phyloP scores from a whole-genome alignment of 805 yeast genomes.

The Metschnikowia kunwiensis region DNA sequence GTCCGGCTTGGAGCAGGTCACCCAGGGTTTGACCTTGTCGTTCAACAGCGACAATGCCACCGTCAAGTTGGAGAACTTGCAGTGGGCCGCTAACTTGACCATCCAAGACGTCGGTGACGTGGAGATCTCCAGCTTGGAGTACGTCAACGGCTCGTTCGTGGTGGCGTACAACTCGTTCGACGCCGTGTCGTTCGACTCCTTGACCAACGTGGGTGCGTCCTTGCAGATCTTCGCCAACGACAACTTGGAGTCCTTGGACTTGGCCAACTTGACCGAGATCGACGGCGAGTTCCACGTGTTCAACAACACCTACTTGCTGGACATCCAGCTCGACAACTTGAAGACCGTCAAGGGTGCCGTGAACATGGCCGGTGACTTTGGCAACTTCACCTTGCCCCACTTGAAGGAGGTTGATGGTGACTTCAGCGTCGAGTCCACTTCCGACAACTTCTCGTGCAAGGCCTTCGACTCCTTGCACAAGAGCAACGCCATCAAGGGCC shows the following conservation, averaged over 20 bases:
- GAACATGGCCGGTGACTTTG: constrained; percentile 35
- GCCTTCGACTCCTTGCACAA: constrained; percentile 33
- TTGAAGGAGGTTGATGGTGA: constrained; percentile 43
- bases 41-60: constrained; percentile 36
- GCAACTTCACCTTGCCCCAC: constrained; percentile 37
- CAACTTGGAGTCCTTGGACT: constrained; percentile 31
- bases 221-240: constrained; percentile 42
- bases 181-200: constrained; percentile 26
- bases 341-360: constrained; percentile 40
- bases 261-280: constrained; percentile 30
- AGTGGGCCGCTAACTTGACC: constrained; percentile 44
- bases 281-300: constrained; percentile 41
- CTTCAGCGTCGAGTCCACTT: constrained; percentile 33
- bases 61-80: constrained; percentile 31
- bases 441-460: constrained; percentile 37
- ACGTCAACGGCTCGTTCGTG: constrained; percentile 40
- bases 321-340: constrained; percentile 29
- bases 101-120: constrained; percentile 39
- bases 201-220: constrained; percentile 38
- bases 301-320: constrained; percentile 40
- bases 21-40: constrained; percentile 35
- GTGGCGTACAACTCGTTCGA: constrained; percentile 41
- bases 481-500: constrained; percentile 38
- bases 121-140: constrained; percentile 30
- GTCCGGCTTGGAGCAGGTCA: constrained; percentile 30